These are phyloP conservation scores for Aspergillus aculeatinus DNA, from an alignment of 2,329 filamentous ascomycete genomes.

Conservation along the genomic window DNA sequence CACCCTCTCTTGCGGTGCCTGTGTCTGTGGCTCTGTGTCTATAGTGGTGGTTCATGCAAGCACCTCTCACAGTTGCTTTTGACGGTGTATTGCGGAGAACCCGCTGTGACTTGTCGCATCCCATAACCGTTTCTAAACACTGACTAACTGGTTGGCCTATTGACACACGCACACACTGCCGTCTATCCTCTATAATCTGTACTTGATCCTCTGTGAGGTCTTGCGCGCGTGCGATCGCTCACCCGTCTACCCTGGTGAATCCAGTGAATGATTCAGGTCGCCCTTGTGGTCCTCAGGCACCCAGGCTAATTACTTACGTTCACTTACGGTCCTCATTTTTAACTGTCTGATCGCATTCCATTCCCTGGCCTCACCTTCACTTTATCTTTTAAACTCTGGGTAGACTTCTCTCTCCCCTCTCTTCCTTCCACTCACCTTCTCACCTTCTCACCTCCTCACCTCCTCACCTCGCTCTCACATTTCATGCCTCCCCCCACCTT, in stretches of 20 bases:
- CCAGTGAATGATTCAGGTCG: not conserved
- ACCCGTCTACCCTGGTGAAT: not conserved
- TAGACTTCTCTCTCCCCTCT: constrained; percentile 2
- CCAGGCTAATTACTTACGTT: constrained; percentile 2
- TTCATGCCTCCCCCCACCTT: not conserved
- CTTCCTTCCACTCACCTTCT: constrained; percentile 5
- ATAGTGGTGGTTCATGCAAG: constrained; percentile 1
- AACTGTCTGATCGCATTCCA: constrained; percentile 10
- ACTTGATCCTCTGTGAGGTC: not conserved
- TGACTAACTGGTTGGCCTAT: not conserved
- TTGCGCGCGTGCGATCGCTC: not conserved
- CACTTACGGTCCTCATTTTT: constrained; percentile 9
- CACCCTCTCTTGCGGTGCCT: not conserved
- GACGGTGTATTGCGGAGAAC: not conserved
- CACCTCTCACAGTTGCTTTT: not conserved
- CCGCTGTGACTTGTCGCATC: constrained; percentile 14
- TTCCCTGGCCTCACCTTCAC: not conserved
- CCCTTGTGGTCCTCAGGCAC: constrained; percentile 16
- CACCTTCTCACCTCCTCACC: not conserved
- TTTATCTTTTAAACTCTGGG: constrained; percentile 6
- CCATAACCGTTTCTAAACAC: not conserved
- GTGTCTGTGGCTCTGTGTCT: not conserved
- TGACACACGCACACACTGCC: not conserved
- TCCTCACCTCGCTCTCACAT: constrained; percentile 9
- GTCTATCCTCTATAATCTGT: not conserved